Base-by-base conservation (phyloP, 2,329 filamentous ascomycete species). In the Aspergillus candidus region DNA sequence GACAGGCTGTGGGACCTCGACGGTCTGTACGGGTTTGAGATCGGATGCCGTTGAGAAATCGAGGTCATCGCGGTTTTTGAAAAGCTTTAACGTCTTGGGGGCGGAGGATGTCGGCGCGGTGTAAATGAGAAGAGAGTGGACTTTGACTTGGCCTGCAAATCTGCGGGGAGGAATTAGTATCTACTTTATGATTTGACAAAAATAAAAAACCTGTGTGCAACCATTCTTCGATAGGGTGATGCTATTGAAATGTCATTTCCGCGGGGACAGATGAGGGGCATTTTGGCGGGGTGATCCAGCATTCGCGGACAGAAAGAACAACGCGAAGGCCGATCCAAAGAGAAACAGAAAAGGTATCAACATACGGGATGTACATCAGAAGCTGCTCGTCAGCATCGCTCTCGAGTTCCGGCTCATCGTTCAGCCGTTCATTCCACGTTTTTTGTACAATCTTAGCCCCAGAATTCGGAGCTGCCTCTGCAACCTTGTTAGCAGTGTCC, bases 331-430 rank as follows among this genome's bases (percentile, higher is more conserved):
- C 27, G n/a, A 27, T n/a, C 6, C 17, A 33, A 29, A 10, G 30
- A 34, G 14, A 1, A 5, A 33, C 11, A 35, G n/a, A 29, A 6
- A 43, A 32, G 11, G 39, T 31, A 11, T 34, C 29, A 29, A 50
- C 86, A 55, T 71, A 94, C 86, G 93, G 93, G 32, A 97, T 78
- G 51, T 84, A 83, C 76, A 98, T 88, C 44, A 98, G 72, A n/a
- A 98, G 69, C 72, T 98, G 89, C 72, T 95, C 89, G 63, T 97
- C 93, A 0, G 84, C 82, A 62, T 94, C 87, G 61, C 88, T 95
- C 58, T 78, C 79, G 27, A 98, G 76, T 69, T 94, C 86, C 0
- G 89, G 88, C 56, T 80, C 71, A 3, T 76, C 66, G 12, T 80
- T 67, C 48, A 96, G 67, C 43, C 93, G 76, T 68, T 97, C 84